These are phyloP conservation scores for Claviceps humidiphila DNA, from an alignment of 2,329 filamentous ascomycete genomes.

Conservation along the genomic window DNA sequence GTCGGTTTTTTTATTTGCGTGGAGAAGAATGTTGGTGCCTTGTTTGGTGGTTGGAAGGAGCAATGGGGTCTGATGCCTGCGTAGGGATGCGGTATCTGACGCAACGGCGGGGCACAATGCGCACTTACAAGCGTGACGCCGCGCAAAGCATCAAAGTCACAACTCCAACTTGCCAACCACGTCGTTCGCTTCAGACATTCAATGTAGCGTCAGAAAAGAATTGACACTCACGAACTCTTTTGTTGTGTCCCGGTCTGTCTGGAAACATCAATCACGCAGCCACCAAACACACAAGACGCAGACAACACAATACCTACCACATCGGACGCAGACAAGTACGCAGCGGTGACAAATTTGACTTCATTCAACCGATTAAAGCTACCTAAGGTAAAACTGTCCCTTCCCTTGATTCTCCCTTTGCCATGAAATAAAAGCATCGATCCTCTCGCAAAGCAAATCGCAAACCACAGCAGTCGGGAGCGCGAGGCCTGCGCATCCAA, in stretches of 20 bases:
- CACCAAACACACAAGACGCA: not conserved
- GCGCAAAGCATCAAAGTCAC: not conserved
- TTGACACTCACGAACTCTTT: not conserved
- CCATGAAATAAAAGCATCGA: not conserved
- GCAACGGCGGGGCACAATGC: not conserved
- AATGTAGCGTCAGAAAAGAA: too few species aligned
- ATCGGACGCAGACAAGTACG: not conserved
- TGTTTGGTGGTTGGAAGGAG: not conserved
- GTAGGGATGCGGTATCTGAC: not conserved
- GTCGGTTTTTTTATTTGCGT: not conserved
- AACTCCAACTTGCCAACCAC: not conserved
- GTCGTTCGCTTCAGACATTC: not conserved
- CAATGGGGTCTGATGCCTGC: not conserved
- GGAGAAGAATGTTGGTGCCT: not conserved
- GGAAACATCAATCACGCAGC: not conserved
- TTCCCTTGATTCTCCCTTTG: not conserved
- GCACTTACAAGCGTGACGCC: not conserved
- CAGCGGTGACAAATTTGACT: not conserved
- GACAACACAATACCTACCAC: not conserved
- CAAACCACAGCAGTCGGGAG: not conserved
- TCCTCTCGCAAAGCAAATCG: not conserved
- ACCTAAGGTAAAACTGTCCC: constrained; percentile 3
- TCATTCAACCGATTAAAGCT: constrained; percentile 2
- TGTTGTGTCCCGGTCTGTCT: not conserved
- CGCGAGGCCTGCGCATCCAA: not conserved